A percentile compares a stretch with the other conserved stretches of the same genome.
Conservation (phyloP, 2,329 filamentous ascomycete genomes). For the Calonectria hongkongensis region DNA sequence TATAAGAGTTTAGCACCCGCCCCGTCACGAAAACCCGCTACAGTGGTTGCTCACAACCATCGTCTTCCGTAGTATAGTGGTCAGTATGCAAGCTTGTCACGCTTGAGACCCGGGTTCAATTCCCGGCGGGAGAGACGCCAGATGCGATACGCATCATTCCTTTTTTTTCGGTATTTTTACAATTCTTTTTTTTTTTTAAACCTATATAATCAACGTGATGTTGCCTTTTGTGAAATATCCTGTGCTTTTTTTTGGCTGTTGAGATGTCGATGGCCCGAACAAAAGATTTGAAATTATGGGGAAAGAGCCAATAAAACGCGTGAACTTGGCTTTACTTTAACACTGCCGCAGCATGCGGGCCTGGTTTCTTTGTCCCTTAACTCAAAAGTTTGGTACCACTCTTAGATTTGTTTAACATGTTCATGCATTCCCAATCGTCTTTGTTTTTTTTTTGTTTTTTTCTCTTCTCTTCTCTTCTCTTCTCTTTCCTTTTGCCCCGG, state of each 20-base stretch:
- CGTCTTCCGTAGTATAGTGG: conserved; percentile 47
- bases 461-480: no score
- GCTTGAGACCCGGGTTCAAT: conserved; percentile 47
- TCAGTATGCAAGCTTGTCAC: conserved; percentile 48
- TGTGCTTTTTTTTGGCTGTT: no score
- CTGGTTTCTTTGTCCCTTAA: neutral
- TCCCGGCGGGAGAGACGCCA: conserved; percentile 45
- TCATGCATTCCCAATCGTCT: neutral
- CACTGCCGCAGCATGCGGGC: no score
- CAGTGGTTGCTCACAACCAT: conserved; percentile 42
- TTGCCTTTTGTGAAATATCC: no score
- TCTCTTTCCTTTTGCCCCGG: no score
- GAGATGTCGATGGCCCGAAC: no score
- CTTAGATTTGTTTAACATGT: no score
- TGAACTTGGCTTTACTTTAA: no score
- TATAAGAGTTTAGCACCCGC: neutral
- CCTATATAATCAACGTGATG: no score
- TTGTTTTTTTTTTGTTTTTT: neutral
- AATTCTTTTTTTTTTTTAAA: neutral
- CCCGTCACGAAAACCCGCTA: conserved; percentile 39
- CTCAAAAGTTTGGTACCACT: neutral
- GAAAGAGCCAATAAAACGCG: no score
- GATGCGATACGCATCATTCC: conserved; percentile 31
- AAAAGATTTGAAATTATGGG: no score
- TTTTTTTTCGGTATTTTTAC: conserved; percentile 5